Conservation (phyloP, 305 asterid species). For the Solanum hybrid region DNA sequence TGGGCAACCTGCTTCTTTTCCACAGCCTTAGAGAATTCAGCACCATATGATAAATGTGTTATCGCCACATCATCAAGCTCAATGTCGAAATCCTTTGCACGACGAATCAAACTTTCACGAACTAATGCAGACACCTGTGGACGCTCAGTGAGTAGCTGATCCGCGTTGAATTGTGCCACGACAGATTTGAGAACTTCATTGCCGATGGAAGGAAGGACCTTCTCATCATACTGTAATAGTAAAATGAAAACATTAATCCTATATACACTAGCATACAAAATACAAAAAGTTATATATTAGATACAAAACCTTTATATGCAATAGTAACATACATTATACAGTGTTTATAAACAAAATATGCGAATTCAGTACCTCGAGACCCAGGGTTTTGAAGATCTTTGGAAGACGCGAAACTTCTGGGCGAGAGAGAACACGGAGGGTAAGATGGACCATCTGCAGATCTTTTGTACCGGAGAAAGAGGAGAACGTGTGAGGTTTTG, state of each 20-base stretch:
- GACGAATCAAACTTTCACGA: constrained; percentile 63
- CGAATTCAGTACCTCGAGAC: constrained; percentile 32
- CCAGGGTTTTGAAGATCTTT: constrained; percentile 71
- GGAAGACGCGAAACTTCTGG: constrained; percentile 64
- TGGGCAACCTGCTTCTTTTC: constrained; percentile 99
- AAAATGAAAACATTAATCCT: neutral
- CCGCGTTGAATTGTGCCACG: constrained; percentile 92
- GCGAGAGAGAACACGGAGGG: constrained; percentile 84
- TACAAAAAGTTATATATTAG: neutral
- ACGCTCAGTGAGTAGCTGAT: constrained; percentile 81
- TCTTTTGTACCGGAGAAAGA: constrained; percentile 87
- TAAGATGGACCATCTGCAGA: constrained; percentile 90
- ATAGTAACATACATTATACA: neutral
- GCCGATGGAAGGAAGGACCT: constrained; percentile 88
- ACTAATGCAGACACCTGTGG: constrained; percentile 86
- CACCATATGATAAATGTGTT: constrained; percentile 78
- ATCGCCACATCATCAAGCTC: constrained; percentile 83
- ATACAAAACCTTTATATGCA: neutral
- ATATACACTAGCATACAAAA: neutral
- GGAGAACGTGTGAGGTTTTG: constrained; percentile 75
- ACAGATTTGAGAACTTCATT: constrained; percentile 82
- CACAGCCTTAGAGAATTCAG: constrained; percentile 84
- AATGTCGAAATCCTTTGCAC: constrained; percentile 83
- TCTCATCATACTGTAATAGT: constrained; percentile 51
- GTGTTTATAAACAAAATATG: neutral